Conservation (phyloP, 1,284 basidiomycete genomes). For the Sporisorium sorghi region DNA sequence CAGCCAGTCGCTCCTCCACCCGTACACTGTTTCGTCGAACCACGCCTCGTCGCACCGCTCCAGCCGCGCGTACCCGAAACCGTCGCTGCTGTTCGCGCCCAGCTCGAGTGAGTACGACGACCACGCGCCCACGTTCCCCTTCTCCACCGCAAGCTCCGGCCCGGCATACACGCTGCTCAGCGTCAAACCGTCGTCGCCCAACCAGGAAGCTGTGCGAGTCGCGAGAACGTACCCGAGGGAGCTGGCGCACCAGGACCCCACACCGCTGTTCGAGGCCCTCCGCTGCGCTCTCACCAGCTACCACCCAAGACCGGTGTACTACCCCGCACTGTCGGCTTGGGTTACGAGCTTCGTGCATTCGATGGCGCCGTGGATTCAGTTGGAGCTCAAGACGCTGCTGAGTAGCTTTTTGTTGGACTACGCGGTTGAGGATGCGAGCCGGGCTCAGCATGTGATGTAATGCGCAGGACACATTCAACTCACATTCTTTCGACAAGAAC, state of each 20-base stretch:
- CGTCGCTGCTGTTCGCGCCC: background rate
- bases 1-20: constrained; percentile 24
- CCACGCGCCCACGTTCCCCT: constrained; percentile 25
- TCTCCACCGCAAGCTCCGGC: constrained; percentile 38
- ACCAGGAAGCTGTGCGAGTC: constrained; percentile 3
- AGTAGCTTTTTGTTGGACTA: constrained; percentile 6
- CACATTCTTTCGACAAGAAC: no score
- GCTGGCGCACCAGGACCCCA: constrained; percentile 32
- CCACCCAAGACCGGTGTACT: constrained; percentile 31
- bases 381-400: constrained; percentile 17
- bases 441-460: background rate
- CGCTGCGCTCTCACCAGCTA: constrained; percentile 28
- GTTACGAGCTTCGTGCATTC: background rate
- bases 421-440: background rate
- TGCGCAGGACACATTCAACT: no score
- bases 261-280: constrained; percentile 38
- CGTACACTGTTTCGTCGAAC: constrained; percentile 36
- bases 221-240: constrained; percentile 24
- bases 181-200: background rate
- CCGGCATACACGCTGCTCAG: constrained; percentile 18
- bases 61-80: constrained; percentile 1
- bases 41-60: constrained; percentile 11
- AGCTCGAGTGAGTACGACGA: background rate
- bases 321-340: constrained; percentile 13
- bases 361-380: constrained; percentile 25